Evolutionary conservation across 176 grass and related monocot genomes (phyloP), one percentile per base, ranked within the genome.

Genomic region (Pontederia crassipes): DNA sequence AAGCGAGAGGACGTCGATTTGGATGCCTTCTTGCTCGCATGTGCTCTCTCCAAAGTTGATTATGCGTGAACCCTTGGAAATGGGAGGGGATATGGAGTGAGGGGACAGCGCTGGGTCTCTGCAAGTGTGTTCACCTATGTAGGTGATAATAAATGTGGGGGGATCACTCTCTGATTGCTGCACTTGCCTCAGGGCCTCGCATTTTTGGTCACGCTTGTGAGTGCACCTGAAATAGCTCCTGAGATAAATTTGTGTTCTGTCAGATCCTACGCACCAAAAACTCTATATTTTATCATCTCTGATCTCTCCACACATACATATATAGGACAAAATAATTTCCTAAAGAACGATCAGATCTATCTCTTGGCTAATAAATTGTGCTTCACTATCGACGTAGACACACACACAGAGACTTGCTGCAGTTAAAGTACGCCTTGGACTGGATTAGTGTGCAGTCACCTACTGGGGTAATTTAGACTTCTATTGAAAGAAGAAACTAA

Each of bases 161-260:
- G 82, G 57, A 53, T 86, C 82, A 0, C 81, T 71, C 60, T 89
- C 79, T 70, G 73, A 68, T 67, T 62, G 78, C 75, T 95, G 90
- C 28, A 79, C 80, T 54, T 86, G 85, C 75, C 75, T 81, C 62
- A 63, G 67, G 28, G 90, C 90, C 67, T 3, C 2, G 77, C 90
- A 95, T 9, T 20, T 63, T 69, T 95, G 90, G 26, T 95, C 90
- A 49, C 48, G 60, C 82, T 83, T 95, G 85, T 95, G 85, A 4
- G 85, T 86, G 85, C 90, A 95, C 59, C 90, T 71, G 74, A 86
- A 95, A 71, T 95, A 95, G 74, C 79, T 71, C 71, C 89, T 95
- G 75, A n/a, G 46, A 59, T 46, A 55, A 9, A 26, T 2, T 40
- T 4, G 32, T 40, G 6, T 40, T 40, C 3, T 40, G 2, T 40